Percentiles rank a stretch among this genome's conserved stretches.
Evolutionary conservation across 192 early-diverging fungal species (phyloP).

Genomic region (Linnemannia exigua): DNA sequence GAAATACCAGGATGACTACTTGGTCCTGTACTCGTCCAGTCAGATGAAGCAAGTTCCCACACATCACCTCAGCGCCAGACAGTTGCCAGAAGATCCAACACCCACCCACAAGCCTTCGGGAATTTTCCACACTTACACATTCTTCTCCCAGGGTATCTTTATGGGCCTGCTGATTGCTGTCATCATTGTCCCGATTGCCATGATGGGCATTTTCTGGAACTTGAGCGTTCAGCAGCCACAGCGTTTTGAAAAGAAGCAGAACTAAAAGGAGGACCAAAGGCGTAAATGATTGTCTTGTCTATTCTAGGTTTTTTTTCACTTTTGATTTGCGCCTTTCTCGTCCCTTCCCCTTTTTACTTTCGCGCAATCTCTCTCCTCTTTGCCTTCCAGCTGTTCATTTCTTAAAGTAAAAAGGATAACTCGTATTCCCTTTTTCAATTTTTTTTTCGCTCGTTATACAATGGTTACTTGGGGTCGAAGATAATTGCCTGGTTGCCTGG

Average conservation of each 20-base stretch:
- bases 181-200: slow-evolving; percentile 38
- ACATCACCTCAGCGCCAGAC: slow-evolving; percentile 27
- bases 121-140: slow-evolving; percentile 49
- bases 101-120: slow-evolving; percentile 30
- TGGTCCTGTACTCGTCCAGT: slow-evolving; percentile 51
- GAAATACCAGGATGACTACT: slow-evolving; percentile 33
- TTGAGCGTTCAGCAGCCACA: slow-evolving; percentile 52
- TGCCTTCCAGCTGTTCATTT: not conserved
- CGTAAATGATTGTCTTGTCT: not conserved
- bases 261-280: slow-evolving; percentile 8
- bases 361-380: not conserved
- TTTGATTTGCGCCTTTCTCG: too few species aligned
- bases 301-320: not conserved
- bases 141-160: slow-evolving; percentile 55
- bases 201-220: slow-evolving; percentile 53
- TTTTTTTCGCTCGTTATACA: too few species aligned
- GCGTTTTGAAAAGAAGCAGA: slow-evolving; percentile 56
- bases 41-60: slow-evolving; percentile 42
- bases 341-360: not conserved
- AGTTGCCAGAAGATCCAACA: slow-evolving; percentile 38
- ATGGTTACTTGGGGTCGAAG: too few species aligned
- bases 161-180: slow-evolving; percentile 44
- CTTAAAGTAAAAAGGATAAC: not conserved
- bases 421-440: not conserved
- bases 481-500: too few species aligned